Base-by-base conservation (phyloP, 345 rosid species). In the Lepidium didymum region DNA sequence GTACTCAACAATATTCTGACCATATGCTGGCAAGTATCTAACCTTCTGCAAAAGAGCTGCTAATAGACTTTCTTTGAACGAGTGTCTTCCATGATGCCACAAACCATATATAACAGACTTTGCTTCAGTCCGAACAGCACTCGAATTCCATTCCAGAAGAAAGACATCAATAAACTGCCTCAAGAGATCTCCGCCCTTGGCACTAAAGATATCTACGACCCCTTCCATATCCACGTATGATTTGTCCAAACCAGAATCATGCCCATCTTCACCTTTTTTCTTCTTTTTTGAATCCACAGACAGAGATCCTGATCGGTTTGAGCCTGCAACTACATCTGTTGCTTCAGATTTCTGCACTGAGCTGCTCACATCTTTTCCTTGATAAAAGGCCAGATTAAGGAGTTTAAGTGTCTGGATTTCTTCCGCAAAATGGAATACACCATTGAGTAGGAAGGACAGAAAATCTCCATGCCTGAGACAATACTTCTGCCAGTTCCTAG, bases 401-500 rank as follows among this genome's bases (percentile, higher is more conserved):
- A 94, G 88, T 82, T 91, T 94, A 36, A 94, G 90, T 64, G 91
- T 82, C 86, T 87, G 99, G 75, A 82, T 73, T 78, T 91, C 99
- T 85, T 94, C 99, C 36, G 88, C 86, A 59, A 94, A 91, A 81
- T 83, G 83, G 66, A 94, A 94, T 57, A 86, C 78, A 3, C 81
- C 92, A 83, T 83, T 85, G 79, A 89, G 80, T 66, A 91, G 70
- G 78, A 87, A 91, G 44, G 96, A 85, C 77, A 94, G 77, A 57
- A 87, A 85, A 77, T 94, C 96, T 50, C 75, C 86, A 76, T 87
- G 95, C 80, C 80, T 91, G 78, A 86, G 81, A 78, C 99, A 91
- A 67, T 89, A 94, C 80, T 91, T 91, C 81, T 94, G 99, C 99
- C 99, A 94, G 81, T 94, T 94, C 40, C 93, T 89, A 63, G 99